A percentile compares a stretch with the other conserved stretches of the same genome.
These are phyloP conservation scores for Withania somnifera DNA, from an alignment of 305 asterid genomes.

Conservation along the genomic window DNA sequence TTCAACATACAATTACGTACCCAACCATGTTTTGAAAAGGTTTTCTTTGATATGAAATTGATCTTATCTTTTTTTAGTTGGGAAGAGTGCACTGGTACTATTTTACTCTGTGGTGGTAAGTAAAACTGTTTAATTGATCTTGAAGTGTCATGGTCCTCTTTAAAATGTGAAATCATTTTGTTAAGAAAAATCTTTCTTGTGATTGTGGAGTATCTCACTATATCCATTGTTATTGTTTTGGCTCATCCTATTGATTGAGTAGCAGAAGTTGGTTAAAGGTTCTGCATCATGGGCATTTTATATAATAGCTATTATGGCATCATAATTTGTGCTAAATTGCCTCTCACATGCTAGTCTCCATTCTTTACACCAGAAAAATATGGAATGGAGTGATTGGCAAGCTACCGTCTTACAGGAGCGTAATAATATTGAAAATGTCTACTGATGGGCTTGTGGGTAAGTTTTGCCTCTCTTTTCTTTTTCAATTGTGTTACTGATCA, in stretches of 20 bases:
- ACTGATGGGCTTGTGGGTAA: slow-evolving; percentile 97
- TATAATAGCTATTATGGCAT: neutral
- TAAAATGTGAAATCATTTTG: neutral
- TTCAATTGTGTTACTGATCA: neutral
- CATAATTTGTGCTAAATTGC: neutral
- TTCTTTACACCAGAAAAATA: slow-evolving; percentile 44
- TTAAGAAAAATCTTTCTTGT: neutral
- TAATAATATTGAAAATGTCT: slow-evolving; percentile 68
- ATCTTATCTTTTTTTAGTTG: neutral
- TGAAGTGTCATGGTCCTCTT: neutral
- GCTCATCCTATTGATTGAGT: neutral
- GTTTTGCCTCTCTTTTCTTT: slow-evolving; percentile 15
- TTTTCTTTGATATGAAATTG: neutral
- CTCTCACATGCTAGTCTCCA: neutral
- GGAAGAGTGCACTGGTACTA: neutral
- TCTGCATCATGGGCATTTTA: neutral
- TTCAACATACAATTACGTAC: neutral
- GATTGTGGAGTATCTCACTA: neutral
- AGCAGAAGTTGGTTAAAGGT: neutral
- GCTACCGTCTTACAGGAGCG: slow-evolving; percentile 74
- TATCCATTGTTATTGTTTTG: neutral
- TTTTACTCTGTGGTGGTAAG: neutral
- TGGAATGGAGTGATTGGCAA: slow-evolving; percentile 86
- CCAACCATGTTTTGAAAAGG: neutral
- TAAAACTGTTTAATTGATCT: neutral